These are phyloP conservation scores for Ophiostoma populinum DNA, from an alignment of 2,329 filamentous ascomycete genomes.

Conservation along the genomic window DNA sequence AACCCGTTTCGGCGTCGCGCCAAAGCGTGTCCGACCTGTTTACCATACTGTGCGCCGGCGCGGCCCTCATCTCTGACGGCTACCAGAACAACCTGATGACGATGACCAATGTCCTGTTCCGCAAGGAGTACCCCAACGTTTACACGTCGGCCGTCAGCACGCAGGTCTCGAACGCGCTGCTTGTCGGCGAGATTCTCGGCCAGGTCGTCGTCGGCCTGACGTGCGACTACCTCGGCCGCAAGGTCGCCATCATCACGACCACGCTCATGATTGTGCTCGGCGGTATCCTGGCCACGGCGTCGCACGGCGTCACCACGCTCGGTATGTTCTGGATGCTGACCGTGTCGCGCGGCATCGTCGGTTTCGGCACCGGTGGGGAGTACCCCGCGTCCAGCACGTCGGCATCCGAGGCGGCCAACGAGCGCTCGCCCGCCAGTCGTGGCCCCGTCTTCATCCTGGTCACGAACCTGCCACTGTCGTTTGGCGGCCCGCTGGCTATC, in stretches of 20 bases:
- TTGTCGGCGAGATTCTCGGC: conserved; percentile 37
- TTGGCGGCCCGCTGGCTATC: conserved; percentile 33
- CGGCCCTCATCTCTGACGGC: conserved; percentile 16
- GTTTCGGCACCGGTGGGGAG: conserved; percentile 30
- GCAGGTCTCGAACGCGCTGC: conserved; percentile 32
- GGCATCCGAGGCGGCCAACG: conserved; percentile 36
- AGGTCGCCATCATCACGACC: conserved; percentile 28
- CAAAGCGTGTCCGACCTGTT: conserved; percentile 1
- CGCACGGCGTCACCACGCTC: conserved; percentile 20
- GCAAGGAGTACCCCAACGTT: conserved; percentile 16
- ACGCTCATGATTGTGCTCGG: conserved; percentile 26
- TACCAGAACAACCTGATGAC: conserved; percentile 20
- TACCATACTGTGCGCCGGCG: conserved; percentile 11
- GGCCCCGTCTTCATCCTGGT: conserved; percentile 40
- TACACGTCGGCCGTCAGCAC: conserved; percentile 20
- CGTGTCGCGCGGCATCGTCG: conserved; percentile 22
- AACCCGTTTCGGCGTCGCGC: neutral
- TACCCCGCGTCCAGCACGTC: conserved; percentile 34
- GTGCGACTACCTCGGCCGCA: conserved; percentile 31
- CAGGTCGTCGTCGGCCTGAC: conserved; percentile 35
- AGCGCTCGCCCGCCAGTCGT: conserved; percentile 18
- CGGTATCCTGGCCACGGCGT: conserved; percentile 27
- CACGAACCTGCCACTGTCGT: conserved; percentile 27
- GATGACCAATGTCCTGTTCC: conserved; percentile 18
- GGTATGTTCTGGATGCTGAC: conserved; percentile 35